These are phyloP conservation scores for Santalum album DNA, from an alignment of 164 flowering plant genomes.

Conservation along the genomic window DNA sequence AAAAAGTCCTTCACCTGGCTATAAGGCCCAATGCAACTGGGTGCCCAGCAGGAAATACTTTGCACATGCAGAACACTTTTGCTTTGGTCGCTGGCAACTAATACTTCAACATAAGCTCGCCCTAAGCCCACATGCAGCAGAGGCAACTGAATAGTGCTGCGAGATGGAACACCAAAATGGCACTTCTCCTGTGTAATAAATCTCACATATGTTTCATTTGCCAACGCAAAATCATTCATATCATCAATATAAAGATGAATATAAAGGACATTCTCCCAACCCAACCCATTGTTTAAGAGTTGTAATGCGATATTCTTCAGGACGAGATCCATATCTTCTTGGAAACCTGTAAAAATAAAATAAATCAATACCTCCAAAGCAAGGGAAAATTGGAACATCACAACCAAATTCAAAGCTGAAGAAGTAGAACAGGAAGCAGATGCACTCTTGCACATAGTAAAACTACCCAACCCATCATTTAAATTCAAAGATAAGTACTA, in stretches of 20 bases:
- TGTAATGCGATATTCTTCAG: conserved; percentile 44
- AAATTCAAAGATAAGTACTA: background rate
- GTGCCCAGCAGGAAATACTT: conserved; percentile 98
- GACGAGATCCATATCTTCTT: conserved; percentile 54
- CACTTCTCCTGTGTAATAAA: conserved; percentile 87
- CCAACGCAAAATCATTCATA: conserved; percentile 73
- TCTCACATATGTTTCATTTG: conserved; percentile 79
- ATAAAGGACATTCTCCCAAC: conserved; percentile 79
- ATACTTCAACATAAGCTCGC: conserved; percentile 66
- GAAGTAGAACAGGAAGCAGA: background rate
- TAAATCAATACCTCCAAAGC: background rate
- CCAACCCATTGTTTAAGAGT: conserved; percentile 40
- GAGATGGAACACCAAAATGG: conserved; percentile 88
- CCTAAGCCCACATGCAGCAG: conserved; percentile 55
- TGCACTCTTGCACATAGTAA: background rate
- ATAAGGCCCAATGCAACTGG: conserved; percentile 98
- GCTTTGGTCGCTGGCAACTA: conserved; percentile 54
- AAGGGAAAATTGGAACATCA: background rate
- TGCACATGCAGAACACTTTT: conserved; percentile 91
- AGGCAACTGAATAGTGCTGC: conserved; percentile 89
- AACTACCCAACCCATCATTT: background rate
- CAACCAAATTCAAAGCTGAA: background rate
- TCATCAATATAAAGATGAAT: conserved; percentile 79
- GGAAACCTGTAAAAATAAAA: conserved; percentile 37
- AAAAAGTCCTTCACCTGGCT: conserved; percentile 67